Conservation (phyloP, 345 rosid species). For the Lagerstroemia speciosa region DNA sequence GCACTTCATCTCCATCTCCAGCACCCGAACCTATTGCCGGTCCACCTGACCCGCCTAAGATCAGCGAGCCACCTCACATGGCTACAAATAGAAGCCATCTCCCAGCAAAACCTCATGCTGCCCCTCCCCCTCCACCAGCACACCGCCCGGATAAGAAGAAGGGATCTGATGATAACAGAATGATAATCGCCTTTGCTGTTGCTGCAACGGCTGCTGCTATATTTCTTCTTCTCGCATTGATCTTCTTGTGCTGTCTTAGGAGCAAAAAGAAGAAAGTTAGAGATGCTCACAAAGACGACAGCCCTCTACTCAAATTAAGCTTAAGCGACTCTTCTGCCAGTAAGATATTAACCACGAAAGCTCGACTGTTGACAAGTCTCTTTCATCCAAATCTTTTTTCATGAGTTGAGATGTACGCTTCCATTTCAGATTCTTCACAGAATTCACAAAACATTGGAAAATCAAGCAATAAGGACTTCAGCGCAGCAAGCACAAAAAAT, state of each 20-base stretch:
- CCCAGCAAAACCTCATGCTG: too few relatives aligned
- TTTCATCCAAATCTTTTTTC: too few relatives aligned
- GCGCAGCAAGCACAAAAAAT: constrained; percentile 14
- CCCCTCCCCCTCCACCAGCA: not conserved
- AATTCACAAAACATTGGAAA: constrained; percentile 33
- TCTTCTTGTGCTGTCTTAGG: constrained; percentile 47
- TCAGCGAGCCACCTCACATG: not conserved
- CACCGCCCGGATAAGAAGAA: not conserved
- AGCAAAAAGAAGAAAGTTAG: constrained; percentile 21
- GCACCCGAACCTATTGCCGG: not conserved
- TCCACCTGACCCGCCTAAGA: not conserved
- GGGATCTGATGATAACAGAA: constrained; percentile 12
- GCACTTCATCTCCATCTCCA: constrained; percentile 9
- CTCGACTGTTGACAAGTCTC: too few relatives aligned
- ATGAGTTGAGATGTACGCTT: not conserved
- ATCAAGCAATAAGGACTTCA: constrained; percentile 19
- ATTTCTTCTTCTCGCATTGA: constrained; percentile 38
- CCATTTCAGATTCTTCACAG: constrained; percentile 44
- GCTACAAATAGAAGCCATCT: not conserved
- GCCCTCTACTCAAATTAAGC: constrained; percentile 52
- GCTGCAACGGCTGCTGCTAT: constrained; percentile 46
- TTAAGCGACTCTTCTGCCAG: constrained; percentile 42
- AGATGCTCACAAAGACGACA: constrained; percentile 46
- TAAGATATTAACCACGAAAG: constrained; percentile 15
- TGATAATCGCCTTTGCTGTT: constrained; percentile 37